Conservation (phyloP, 352 stramenopile species). For the Pythium rishiriense region DNA sequence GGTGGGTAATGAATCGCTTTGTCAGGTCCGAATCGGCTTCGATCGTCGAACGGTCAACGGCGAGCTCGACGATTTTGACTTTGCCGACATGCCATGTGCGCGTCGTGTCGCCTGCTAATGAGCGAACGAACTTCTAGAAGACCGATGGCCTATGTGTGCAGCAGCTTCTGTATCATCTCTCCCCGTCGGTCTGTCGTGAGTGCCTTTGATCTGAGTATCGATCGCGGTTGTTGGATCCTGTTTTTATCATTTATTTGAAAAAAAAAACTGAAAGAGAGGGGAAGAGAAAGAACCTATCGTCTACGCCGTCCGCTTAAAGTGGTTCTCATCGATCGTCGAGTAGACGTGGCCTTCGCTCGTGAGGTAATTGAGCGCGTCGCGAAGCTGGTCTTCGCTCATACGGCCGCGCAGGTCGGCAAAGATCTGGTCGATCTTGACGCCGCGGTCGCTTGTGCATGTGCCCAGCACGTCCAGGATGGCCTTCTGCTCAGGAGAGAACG, state of each 20-base stretch:
- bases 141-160: background rate
- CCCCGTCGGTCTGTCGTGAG: too few relatives aligned
- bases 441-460: conserved; percentile 68
- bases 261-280: background rate
- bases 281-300: background rate
- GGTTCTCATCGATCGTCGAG: conserved; percentile 91
- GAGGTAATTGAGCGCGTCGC: conserved; percentile 75
- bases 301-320: conserved; percentile 88
- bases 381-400: conserved; percentile 68
- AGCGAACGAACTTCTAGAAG: conserved; percentile 13
- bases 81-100: conserved; percentile 35
- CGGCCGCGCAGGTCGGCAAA: conserved; percentile 55
- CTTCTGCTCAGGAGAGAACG: conserved; percentile 76
- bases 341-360: conserved; percentile 90
- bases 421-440: conserved; percentile 84
- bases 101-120: background rate
- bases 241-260: conserved; percentile 1
- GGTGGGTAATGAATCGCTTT: too few relatives aligned
- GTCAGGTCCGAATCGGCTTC: conserved; percentile 83
- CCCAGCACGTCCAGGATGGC: conserved; percentile 78
- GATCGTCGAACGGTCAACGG: conserved; percentile 72
- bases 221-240: too few relatives aligned
- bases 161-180: background rate
- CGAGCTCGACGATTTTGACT: conserved; percentile 67
- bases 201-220: too few relatives aligned